Conservation (phyloP, 2,329 filamentous ascomycete species). For the Pseudogymnoascus destructans region DNA sequence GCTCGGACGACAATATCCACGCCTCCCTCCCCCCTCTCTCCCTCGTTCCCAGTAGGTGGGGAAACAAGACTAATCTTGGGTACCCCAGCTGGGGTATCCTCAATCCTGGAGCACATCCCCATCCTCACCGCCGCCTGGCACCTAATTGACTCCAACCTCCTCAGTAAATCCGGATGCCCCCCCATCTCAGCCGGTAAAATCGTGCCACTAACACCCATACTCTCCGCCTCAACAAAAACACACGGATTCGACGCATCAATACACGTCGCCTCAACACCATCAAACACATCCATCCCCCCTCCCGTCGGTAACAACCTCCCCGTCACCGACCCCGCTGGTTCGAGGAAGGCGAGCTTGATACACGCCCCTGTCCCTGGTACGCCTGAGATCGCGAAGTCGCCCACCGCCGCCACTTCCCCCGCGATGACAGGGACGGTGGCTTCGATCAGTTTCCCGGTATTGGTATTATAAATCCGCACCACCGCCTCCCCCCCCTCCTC, state of each 20-base stretch:
- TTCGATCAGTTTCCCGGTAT: conserved; percentile 51
- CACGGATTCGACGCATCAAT: conserved; percentile 53
- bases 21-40: too few relatives aligned
- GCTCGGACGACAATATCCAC: conserved; percentile 34
- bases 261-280: conserved; percentile 39
- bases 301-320: conserved; percentile 48
- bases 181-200: conserved; percentile 43
- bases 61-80: conserved; percentile 51
- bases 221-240: conserved; percentile 44
- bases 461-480: conserved; percentile 56
- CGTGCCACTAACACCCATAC: conserved; percentile 36
- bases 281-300: conserved; percentile 37
- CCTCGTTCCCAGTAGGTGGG: conserved; percentile 8
- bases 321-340: conserved; percentile 51
- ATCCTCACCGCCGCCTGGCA: conserved; percentile 44
- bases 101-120: conserved; percentile 37
- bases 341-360: conserved; percentile 46
- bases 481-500: conserved; percentile 26
- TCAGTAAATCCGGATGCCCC: conserved; percentile 30
- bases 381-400: conserved; percentile 50
- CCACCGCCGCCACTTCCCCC: conserved; percentile 34
- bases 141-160: conserved; percentile 42
- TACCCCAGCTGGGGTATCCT: conserved; percentile 40
- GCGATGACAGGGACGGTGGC: conserved; percentile 41
- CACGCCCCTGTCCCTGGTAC: conserved; percentile 44